Base-by-base conservation (phyloP, 257 asterid species). In the Lavandula angustifolia region DNA sequence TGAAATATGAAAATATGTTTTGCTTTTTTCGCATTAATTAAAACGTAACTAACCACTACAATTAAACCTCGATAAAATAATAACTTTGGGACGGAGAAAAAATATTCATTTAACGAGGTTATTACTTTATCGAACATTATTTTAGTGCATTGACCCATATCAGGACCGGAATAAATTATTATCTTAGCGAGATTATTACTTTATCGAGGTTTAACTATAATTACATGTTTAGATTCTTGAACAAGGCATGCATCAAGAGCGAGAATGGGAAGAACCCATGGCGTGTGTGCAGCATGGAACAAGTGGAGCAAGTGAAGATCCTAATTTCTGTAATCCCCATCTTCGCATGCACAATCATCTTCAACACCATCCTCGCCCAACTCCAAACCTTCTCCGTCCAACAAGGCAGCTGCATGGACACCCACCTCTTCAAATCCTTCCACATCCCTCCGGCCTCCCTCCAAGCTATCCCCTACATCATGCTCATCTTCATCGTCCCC, bases 351-450 rank as follows among this genome's bases (percentile, higher is more conserved):
- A 92, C 99, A 6, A 92, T 92, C 9, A 60, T 89, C 0, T 92
- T 92, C 96, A 92, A 92, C 79, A 89, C 99, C 12, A 85, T 90
- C 9, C 59, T 92, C 0, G 99, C 99, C 4, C 99, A 92, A 37
- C 78, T 92, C 7, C 99, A 92, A 12, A 92, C 99, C 12, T 92
- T 92, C 78, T 92, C 99, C 32, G 99, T 92, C 74, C 99, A 89
- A 69, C 99, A 92, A 71, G 99, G 90, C 33, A 80, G 85, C 57
- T 16, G 85, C 11, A 92, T 92, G 99, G 63, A 92, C 80, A 92
- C 97, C 1, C 73, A 73, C n/a, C 69, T 92, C 13, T 76, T 82
- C 1, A 16, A 62, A 6, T 68, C 72, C 55, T 89, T 92, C 89
- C 84, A 81, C 66, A 82, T 92, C 52, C 99, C 99, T 0, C 97